phyloP scores from a whole-genome alignment of 441 rosid species.

The Arabidopsis lyrata region DNA sequence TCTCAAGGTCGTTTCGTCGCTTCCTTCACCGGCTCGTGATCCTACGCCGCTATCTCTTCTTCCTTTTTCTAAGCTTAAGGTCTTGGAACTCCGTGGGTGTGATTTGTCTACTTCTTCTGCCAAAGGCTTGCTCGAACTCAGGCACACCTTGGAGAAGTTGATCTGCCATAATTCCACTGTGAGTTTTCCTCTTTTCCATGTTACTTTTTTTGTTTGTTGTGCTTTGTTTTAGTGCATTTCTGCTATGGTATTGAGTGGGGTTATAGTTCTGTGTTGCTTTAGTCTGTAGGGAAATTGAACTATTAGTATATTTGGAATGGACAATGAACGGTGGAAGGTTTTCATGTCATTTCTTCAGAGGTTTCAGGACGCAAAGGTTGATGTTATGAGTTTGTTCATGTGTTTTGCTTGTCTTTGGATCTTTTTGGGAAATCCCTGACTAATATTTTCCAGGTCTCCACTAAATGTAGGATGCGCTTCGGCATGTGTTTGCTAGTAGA shows the following conservation, averaged over 20 bases:
- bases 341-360: constrained; percentile 37
- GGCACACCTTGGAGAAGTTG: constrained; percentile 91
- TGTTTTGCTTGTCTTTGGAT: constrained; percentile 15
- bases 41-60: constrained; percentile 91
- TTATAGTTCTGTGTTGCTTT: constrained; percentile 38
- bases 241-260: constrained; percentile 32
- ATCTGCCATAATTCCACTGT: constrained; percentile 97
- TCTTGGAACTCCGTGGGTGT: constrained; percentile 91
- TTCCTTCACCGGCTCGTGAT: constrained; percentile 79
- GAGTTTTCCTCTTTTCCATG: constrained; percentile 43
- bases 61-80: constrained; percentile 79
- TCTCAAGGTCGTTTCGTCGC: constrained; percentile 83
- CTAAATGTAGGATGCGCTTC: constrained; percentile 77
- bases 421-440: constrained; percentile 30
- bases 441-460: constrained; percentile 28
- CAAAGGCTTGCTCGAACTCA: constrained; percentile 86
- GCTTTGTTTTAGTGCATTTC: constrained; percentile 29
- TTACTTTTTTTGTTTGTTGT: neutral
- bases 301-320: constrained; percentile 40
- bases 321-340: constrained; percentile 34
- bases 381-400: constrained; percentile 27
- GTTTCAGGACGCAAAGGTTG: constrained; percentile 38
- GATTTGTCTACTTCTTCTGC: constrained; percentile 96
- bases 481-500: constrained; percentile 97
- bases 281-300: constrained; percentile 38